These are phyloP conservation scores for Monocercomonoides exilis DNA, from an alignment of 78 protist genomes.

Conservation along the genomic window DNA sequence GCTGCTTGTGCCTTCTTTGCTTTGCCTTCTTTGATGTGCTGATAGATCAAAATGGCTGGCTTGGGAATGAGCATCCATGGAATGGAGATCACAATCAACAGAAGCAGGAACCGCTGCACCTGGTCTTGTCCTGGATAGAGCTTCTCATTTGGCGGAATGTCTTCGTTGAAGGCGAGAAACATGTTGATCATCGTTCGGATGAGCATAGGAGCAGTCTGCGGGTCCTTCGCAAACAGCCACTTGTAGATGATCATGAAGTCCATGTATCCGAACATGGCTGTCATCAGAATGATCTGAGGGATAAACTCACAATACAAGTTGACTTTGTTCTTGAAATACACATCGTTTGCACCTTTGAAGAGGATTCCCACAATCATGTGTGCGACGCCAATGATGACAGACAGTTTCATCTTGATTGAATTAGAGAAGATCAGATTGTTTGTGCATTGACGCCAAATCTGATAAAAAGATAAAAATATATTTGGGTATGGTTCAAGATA, in stretches of 20 bases:
- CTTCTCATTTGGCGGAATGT: background rate
- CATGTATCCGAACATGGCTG: slow-evolving; percentile 91
- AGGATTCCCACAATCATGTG: slow-evolving; percentile 85
- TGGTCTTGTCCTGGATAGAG: slow-evolving; percentile 37
- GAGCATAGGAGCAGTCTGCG: slow-evolving; percentile 8
- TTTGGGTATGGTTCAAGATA: background rate
- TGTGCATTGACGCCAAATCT: slow-evolving; percentile 34
- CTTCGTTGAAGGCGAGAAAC: background rate
- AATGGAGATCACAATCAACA: slow-evolving; percentile 64
- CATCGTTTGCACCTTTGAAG: slow-evolving; percentile 35
- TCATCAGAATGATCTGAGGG: slow-evolving; percentile 89
- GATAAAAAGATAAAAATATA: background rate
- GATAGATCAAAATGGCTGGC: slow-evolving; percentile 51
- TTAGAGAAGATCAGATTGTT: slow-evolving; percentile 84
- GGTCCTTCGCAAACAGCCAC: slow-evolving; percentile 60
- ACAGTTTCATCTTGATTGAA: slow-evolving; percentile 97
- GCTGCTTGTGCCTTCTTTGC: background rate
- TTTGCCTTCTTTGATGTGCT: slow-evolving; percentile 19
- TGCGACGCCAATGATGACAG: slow-evolving; percentile 87
- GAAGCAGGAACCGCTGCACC: slow-evolving; percentile 53
- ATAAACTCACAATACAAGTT: slow-evolving; percentile 66
- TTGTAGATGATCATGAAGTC: slow-evolving; percentile 64
- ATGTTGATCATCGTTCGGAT: slow-evolving; percentile 16
- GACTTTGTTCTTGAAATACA: background rate
- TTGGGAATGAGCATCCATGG: slow-evolving; percentile 75